Conservation (phyloP, 805 yeast genomes). For the Candida silvicultrix region DNA sequence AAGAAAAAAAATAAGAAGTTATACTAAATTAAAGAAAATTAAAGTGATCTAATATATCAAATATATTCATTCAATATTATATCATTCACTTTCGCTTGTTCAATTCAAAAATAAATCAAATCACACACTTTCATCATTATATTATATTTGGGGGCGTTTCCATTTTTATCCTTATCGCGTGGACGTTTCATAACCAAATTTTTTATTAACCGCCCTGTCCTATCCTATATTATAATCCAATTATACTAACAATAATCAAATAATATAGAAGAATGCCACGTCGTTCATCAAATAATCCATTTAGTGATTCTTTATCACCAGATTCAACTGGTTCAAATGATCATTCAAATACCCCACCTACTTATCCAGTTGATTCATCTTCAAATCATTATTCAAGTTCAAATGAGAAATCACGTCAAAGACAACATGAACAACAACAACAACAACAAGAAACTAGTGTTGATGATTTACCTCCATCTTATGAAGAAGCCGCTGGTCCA, state of each 20-base stretch:
- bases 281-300: slow-evolving; percentile 41
- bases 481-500: slow-evolving; percentile 62
- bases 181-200: too few relatives aligned
- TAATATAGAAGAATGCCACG: slow-evolving; percentile 15
- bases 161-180: too few relatives aligned
- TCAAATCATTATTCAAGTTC: slow-evolving; percentile 24
- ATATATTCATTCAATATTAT: too few relatives aligned
- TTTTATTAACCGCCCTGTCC: neutral
- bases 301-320: slow-evolving; percentile 40
- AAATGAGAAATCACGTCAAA: slow-evolving; percentile 15
- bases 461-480: slow-evolving; percentile 51
- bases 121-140: too few relatives aligned
- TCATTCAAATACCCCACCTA: slow-evolving; percentile 10
- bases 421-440: slow-evolving; percentile 6
- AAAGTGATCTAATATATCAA: too few relatives aligned
- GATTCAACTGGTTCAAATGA: slow-evolving; percentile 29
- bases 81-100: too few relatives aligned
- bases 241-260: neutral
- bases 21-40: too few relatives aligned
- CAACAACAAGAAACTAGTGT: slow-evolving; percentile 5
- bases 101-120: too few relatives aligned
- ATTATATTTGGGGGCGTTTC: too few relatives aligned
- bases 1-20: too few relatives aligned
- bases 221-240: neutral
- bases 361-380: slow-evolving; percentile 30